phyloP scores from a whole-genome alignment of 2,329 filamentous ascomycete genomes.

The Fusarium anguioides region DNA sequence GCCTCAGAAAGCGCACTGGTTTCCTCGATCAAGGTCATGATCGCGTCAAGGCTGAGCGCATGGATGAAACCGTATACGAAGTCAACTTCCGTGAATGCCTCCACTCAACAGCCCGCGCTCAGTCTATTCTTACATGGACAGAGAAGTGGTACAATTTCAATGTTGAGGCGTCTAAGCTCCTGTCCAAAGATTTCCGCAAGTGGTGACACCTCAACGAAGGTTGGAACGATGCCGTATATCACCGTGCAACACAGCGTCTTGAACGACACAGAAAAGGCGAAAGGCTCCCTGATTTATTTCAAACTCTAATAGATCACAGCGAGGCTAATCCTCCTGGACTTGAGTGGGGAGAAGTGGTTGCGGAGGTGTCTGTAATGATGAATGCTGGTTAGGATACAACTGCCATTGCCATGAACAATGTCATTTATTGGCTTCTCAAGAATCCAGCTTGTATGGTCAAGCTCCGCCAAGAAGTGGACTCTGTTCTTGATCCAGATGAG shows the following conservation, averaged over 20 bases:
- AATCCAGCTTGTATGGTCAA: conserved; percentile 54
- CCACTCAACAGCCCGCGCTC: conserved; percentile 61
- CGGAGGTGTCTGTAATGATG: conserved; percentile 65
- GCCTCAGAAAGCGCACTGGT: conserved; percentile 61
- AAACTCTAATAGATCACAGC: conserved; percentile 63
- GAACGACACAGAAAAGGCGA: conserved; percentile 55
- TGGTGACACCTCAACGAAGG: conserved; percentile 48
- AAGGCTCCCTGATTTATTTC: conserved; percentile 69
- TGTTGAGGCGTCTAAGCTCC: conserved; percentile 58
- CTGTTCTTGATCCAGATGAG: conserved; percentile 56
- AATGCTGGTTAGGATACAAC: conserved; percentile 64
- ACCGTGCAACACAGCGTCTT: conserved; percentile 52
- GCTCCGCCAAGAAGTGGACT: conserved; percentile 59
- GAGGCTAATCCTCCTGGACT: conserved; percentile 53
- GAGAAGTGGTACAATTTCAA: conserved; percentile 63
- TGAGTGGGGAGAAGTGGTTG: conserved; percentile 68
- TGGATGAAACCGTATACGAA: conserved; percentile 59
- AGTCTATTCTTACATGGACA: conserved; percentile 61
- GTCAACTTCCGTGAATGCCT: conserved; percentile 62
- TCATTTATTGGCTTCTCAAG: conserved; percentile 63
- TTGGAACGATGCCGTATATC: conserved; percentile 54
- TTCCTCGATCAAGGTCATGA: conserved; percentile 63
- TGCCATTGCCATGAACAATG: conserved; percentile 61
- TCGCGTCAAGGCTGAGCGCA: conserved; percentile 53
- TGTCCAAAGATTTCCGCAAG: conserved; percentile 55